A percentile compares a stretch with the other conserved stretches of the same genome.
Conservation (phyloP, 805 yeast genomes). For the Kluyveromyces starmeri region DNA sequence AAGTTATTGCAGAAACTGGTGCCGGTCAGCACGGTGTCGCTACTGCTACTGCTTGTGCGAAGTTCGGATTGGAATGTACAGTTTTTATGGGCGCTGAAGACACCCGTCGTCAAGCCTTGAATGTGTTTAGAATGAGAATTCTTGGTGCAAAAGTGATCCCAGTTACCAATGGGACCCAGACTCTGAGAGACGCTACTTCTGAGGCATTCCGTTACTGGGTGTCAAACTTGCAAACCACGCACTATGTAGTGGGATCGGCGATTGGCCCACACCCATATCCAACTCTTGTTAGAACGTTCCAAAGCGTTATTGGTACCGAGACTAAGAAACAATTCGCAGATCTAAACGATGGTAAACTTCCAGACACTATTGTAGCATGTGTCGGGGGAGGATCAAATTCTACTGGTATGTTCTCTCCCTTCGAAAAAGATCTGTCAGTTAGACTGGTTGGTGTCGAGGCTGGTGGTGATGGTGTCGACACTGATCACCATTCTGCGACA, state of each 20-base stretch:
- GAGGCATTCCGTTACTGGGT: constrained; percentile 98
- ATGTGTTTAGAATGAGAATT: constrained; percentile 94
- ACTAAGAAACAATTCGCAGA: constrained; percentile 83
- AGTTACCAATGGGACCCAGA: constrained; percentile 89
- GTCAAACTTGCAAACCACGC: constrained; percentile 73
- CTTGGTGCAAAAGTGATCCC: constrained; percentile 94
- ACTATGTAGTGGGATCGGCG: constrained; percentile 95
- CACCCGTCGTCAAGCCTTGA: constrained; percentile 95
- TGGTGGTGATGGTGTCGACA: constrained; percentile 93
- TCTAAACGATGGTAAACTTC: constrained; percentile 72
- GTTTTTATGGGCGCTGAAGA: constrained; percentile 99
- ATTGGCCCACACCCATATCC: constrained; percentile 99
- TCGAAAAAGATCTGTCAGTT: constrained; percentile 72
- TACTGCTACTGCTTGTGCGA: constrained; percentile 87
- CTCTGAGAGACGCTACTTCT: constrained; percentile 94
- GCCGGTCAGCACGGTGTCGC: constrained; percentile 95
- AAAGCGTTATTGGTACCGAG: constrained; percentile 91
- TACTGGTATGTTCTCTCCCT: constrained; percentile 92
- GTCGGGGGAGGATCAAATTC: constrained; percentile 99
- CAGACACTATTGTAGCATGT: constrained; percentile 94
- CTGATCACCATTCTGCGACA: constrained; percentile 88
- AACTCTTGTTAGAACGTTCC: constrained; percentile 95
- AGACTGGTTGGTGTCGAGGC: constrained; percentile 93
- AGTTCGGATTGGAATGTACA: constrained; percentile 86
- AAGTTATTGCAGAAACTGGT: constrained; percentile 83